Conservation (phyloP, 495 filamentous ascomycete genomes). For the Cenococcum geophilum region DNA sequence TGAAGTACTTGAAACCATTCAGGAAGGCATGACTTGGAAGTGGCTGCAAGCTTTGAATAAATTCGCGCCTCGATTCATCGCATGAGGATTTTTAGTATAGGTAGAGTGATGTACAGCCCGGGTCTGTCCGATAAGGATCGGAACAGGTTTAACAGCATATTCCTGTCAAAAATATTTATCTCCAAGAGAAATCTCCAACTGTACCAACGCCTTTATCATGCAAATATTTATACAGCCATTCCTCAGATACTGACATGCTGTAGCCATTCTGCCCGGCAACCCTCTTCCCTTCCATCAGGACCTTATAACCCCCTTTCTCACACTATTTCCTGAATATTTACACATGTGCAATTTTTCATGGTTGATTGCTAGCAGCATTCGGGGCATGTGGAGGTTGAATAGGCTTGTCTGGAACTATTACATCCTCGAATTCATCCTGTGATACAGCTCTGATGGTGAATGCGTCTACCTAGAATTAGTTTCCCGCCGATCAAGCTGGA, state of each 20-base stretch:
- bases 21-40: too few relatives aligned
- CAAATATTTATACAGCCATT: neutral
- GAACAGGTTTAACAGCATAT: too few relatives aligned
- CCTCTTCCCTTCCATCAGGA: neutral
- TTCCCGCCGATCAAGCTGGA: neutral
- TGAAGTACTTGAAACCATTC: too few relatives aligned
- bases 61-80: too few relatives aligned
- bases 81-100: too few relatives aligned
- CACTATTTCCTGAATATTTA: neutral
- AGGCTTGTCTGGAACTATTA: constrained; percentile 45
- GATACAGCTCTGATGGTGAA: constrained; percentile 86
- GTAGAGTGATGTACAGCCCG: too few relatives aligned
- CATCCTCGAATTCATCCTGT: constrained; percentile 97
- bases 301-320: neutral
- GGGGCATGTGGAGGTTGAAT: constrained; percentile 13
- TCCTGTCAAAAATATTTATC: too few relatives aligned
- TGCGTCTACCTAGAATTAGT: constrained; percentile 51
- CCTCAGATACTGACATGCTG: too few relatives aligned
- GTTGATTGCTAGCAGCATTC: neutral
- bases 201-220: constrained; percentile 2
- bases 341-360: neutral
- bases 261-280: too few relatives aligned
- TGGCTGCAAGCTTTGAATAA: too few relatives aligned
- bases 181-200: too few relatives aligned
- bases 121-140: too few relatives aligned